These are phyloP conservation scores for Volvox reticuliferus DNA, from an alignment of 139 green algal genomes.

Conservation along the genomic window DNA sequence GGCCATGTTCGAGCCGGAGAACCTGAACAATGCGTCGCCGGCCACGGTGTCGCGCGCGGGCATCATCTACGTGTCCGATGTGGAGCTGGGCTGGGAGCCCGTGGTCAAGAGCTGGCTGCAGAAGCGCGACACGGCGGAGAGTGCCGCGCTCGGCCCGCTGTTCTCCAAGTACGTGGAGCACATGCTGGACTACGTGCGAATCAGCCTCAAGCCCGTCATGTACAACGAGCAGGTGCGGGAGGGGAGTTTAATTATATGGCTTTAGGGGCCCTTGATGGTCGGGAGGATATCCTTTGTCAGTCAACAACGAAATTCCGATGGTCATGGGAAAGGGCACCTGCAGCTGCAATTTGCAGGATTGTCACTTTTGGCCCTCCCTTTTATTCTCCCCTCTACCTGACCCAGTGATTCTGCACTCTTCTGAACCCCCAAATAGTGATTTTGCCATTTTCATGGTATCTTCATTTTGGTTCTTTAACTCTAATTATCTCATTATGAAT, in stretches of 20 bases:
- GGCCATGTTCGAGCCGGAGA: slow-evolving; percentile 94
- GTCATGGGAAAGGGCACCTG: too few relatives aligned
- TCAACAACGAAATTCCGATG: too few relatives aligned
- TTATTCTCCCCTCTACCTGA: not conserved
- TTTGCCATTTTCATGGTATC: not conserved
- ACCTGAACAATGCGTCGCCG: slow-evolving; percentile 95
- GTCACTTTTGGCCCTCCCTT: too few relatives aligned
- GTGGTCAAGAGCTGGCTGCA: slow-evolving; percentile 88
- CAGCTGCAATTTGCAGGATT: too few relatives aligned
- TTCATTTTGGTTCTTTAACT: not conserved
- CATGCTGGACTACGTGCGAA: slow-evolving; percentile 82
- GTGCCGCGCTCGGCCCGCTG: slow-evolving; percentile 70
- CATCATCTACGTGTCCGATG: slow-evolving; percentile 96
- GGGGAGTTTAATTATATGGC: not conserved
- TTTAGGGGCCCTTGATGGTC: too few relatives aligned
- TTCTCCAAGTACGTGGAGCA: slow-evolving; percentile 89
- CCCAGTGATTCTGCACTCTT: not conserved
- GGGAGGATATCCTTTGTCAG: too few relatives aligned
- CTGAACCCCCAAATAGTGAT: not conserved
- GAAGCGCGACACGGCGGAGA: slow-evolving; percentile 68
- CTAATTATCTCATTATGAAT: too few relatives aligned
- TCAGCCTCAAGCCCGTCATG: slow-evolving; percentile 87
- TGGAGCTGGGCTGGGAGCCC: slow-evolving; percentile 93
- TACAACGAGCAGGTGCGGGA: slow-evolving; percentile 80
- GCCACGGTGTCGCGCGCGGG: slow-evolving; percentile 94